Evolutionary conservation across 1,284 basidiomycete species (phyloP).

Genomic region (Fomitiporia mediterranea): DNA sequence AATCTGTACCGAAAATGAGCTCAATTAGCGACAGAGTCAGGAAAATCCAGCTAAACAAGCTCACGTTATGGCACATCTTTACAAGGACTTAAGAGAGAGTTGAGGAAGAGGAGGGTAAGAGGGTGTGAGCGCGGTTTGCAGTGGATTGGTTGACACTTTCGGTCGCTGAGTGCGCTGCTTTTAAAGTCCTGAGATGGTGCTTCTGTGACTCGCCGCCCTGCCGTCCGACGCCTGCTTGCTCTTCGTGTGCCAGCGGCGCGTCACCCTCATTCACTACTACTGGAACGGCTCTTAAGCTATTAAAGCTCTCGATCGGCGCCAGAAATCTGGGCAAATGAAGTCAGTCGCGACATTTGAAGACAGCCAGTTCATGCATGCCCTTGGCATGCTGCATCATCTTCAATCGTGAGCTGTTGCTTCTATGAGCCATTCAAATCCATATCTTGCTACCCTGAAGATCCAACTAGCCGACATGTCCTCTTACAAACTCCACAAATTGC

Average conservation of each 20-base stretch:
- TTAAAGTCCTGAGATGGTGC: constrained; percentile 15
- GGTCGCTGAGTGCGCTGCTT: constrained; percentile 16
- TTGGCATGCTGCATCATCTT: constrained; percentile 14
- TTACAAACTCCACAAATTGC: constrained; percentile 2
- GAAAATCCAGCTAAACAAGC: constrained; percentile 26
- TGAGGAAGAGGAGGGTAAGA: no score
- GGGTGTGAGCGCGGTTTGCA: no score
- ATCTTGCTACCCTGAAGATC: constrained; percentile 5
- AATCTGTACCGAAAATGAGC: constrained; percentile 40
- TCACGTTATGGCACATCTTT: constrained; percentile 74
- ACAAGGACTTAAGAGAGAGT: constrained; percentile 24
- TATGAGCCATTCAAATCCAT: constrained; percentile 6
- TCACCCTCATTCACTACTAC: constrained; percentile 21
- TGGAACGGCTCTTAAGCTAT: constrained; percentile 12
- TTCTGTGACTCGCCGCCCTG: constrained; percentile 15
- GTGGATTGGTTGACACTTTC: constrained; percentile 21
- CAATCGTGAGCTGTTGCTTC: constrained; percentile 7
- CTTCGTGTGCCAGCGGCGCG: constrained; percentile 14
- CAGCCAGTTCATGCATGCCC: constrained; percentile 16
- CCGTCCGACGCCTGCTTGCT: constrained; percentile 10
- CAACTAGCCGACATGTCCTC: constrained; percentile 13
- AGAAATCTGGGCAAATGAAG: constrained; percentile 12
- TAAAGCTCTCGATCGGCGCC: constrained; percentile 19
- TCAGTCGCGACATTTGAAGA: constrained; percentile 15
- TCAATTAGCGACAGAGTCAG: constrained; percentile 19